A percentile compares a stretch with the other conserved stretches of the same genome.
Evolutionary conservation across 2,329 filamentous ascomycete species (phyloP).

Genomic region (Arachnomyces sp.): DNA sequence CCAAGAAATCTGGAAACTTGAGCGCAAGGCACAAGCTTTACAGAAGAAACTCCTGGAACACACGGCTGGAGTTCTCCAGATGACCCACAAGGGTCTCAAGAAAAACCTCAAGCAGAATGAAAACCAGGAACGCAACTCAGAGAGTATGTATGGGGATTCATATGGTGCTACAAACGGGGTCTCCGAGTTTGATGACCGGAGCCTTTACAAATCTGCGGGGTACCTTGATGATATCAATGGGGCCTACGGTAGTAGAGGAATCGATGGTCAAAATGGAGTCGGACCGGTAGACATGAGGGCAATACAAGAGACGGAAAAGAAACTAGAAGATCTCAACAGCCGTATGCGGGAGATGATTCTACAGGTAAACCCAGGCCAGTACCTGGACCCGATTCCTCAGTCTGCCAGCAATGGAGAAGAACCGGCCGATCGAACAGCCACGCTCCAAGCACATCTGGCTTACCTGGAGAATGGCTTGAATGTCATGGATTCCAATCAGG

Average conservation of each 20-base stretch:
- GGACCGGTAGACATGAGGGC: slow-evolving; percentile 33
- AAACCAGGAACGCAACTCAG: slow-evolving; percentile 53
- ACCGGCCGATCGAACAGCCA: slow-evolving; percentile 21
- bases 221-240: slow-evolving; percentile 47
- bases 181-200: slow-evolving; percentile 68
- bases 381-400: slow-evolving; percentile 32
- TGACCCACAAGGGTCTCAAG: slow-evolving; percentile 72
- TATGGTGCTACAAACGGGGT: slow-evolving; percentile 23
- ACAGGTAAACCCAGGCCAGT: slow-evolving; percentile 27
- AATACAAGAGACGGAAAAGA: slow-evolving; percentile 56
- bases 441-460: slow-evolving; percentile 53
- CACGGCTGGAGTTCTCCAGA: slow-evolving; percentile 83
- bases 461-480: slow-evolving; percentile 63
- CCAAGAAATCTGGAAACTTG: slow-evolving; percentile 68
- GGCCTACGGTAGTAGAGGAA: slow-evolving; percentile 17
- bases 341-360: slow-evolving; percentile 61
- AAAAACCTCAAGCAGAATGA: slow-evolving; percentile 45
- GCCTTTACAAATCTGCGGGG: slow-evolving; percentile 63
- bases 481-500: slow-evolving; percentile 49
- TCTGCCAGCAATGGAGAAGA: slow-evolving; percentile 19
- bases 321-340: slow-evolving; percentile 60
- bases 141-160: slow-evolving; percentile 59
- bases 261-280: slow-evolving; percentile 11
- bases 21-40: slow-evolving; percentile 67
- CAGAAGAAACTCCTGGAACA: slow-evolving; percentile 76